Evolutionary conservation across 306 rosid species (phyloP), one percentile per base, ranked within the genome.

Genomic region (Vigna unguiculata): DNA sequence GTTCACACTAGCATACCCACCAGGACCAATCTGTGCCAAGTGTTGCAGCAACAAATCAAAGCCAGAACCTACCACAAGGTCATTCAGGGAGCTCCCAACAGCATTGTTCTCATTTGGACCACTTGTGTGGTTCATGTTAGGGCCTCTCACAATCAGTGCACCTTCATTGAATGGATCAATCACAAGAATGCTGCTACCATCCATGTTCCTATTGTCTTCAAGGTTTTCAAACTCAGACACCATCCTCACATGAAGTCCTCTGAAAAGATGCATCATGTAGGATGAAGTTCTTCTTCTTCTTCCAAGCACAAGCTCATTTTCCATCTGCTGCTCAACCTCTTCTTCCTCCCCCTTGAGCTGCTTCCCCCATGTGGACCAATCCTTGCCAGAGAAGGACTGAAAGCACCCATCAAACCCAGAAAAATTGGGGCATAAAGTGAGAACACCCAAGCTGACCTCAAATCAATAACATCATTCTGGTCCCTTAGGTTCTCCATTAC

Each of bases 11-110:
- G 87, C 86, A 68, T 89, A 89, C 17, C 91, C 76, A 54, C 82
- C 87, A 1, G 85, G 88, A n/a, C 85, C 90, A 62, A 86, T 87
- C 63, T 87, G 94, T 3, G 91, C 90, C 88, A 93, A 77, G 57
- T 86, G 91, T 51, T 89, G 91, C 22, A 90, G 77, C 67, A 93
- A 76, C 59, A 90, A 21, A 68, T 91, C 96, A 64, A 89, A 87
- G 41, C 96, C 91, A 62, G 90, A 92, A 4, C 90, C 98, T 8
- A 79, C 72, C 30, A 85, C 86, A 76, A 87, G 85, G 75, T 89
- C 94, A 38, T 92, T 91, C n/a, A 88, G 71, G 15, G 97, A 79
- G 1, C 92, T 85, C 5, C 85, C 74, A 16, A 79, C 19, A 40
- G 2, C 28, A 16, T 9, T 52, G 24, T 60, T 84, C 69, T 84